Base-by-base conservation (phyloP, 1,284 basidiomycete genomes). In the Porodaedalea pini region DNA sequence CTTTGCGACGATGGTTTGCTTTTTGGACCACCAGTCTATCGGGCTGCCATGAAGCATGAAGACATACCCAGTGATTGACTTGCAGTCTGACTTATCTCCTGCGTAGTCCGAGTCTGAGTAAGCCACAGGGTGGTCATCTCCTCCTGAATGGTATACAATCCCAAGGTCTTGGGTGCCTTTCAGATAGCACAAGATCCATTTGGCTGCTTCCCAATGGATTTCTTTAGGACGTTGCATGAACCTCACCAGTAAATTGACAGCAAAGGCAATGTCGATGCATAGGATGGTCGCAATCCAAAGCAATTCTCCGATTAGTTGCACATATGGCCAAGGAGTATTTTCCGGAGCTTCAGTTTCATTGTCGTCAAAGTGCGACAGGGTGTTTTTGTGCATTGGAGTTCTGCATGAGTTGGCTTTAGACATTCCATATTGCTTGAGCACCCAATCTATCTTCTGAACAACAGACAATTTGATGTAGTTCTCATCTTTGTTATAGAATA, bases 261-360 rank as follows among this genome's bases (percentile, higher is more conserved):
- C 45, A 29, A 41, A 59, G 8, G 29, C 19, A 31, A 60, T 50
- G 29, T 60, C 58, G 50, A 36, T 31, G 5, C 54, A 43, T 5
- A 32, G 10, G 5, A 49, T 23, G 6, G 47, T 49, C 7, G 23
- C 29, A 8, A 49, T 7, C 11, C 10, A 49, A 49, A 49, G 19
- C 5, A 49, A 19, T 27, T 32, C 19, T 6, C 47, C 47, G 11
- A 49, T 44, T 0, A 61, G 60, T 47, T 64, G 43, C 1, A 54
- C 36, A 39, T 71, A 73, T 0, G 63, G 70, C 32, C 67, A 4
- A 8, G 7, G 15, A 17, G 31, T n/a, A 1, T 43, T 29, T n/a
- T 27, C 21, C 23, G 41, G 13, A 4, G 21, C 7, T n/a, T n/a
- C n/a, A n/a, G n/a, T n/a, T 21, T 41, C 25, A 19, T 52, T 15